Conservation (phyloP, 176 grass and related monocot species). For the Bolboschoenus planiculmis region DNA sequence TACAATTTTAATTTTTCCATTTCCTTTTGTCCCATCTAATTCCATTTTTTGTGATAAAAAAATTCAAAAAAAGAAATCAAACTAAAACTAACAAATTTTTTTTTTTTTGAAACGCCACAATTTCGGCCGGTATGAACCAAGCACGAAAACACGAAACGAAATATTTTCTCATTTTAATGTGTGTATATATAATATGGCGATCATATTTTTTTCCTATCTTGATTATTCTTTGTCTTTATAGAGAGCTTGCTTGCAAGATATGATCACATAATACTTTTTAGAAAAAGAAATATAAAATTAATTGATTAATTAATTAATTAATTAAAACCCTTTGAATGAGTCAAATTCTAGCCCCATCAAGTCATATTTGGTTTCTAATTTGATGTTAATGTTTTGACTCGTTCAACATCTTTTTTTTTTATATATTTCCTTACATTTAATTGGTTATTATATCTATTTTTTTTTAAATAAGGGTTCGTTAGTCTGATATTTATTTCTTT, state of each 20-base stretch:
- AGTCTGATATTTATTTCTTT: too few relatives aligned
- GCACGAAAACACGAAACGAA: background rate
- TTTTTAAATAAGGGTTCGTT: too few relatives aligned
- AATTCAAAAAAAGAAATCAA: too few relatives aligned
- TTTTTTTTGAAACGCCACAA: background rate
- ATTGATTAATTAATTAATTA: background rate
- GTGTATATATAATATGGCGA: background rate
- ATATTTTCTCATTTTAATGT: background rate
- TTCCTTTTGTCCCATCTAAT: background rate
- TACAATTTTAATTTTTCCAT: too few relatives aligned
- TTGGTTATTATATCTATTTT: background rate
- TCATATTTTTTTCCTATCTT: background rate
- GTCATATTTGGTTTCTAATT: background rate
- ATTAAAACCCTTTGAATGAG: background rate
- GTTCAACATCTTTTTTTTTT: background rate
- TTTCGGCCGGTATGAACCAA: background rate
- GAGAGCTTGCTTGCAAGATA: background rate
- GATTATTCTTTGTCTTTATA: background rate
- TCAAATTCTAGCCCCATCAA: conserved; percentile 4
- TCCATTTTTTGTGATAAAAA: too few relatives aligned
- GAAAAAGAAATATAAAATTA: background rate
- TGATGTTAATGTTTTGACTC: conserved; percentile 16
- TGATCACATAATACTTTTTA: background rate
- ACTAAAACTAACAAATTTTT: too few relatives aligned
- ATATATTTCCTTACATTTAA: background rate